Percentiles rank a stretch among this genome's conserved stretches.
Conservation (phyloP, 371 early-diverging fungal species). For the Cladochytrium tenue region DNA sequence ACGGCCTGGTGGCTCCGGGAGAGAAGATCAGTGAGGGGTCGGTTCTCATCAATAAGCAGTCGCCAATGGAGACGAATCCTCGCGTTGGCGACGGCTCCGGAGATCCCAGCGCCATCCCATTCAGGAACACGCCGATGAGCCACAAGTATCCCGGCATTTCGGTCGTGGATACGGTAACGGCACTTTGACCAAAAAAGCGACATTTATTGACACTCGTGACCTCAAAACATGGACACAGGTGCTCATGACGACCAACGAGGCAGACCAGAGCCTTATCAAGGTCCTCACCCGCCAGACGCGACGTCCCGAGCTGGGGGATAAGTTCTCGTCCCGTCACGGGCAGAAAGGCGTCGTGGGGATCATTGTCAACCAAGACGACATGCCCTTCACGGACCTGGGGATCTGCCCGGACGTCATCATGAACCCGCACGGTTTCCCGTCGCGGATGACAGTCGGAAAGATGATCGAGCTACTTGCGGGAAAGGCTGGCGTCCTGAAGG, state of each 20-base stretch:
- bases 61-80: slow-evolving; percentile 74
- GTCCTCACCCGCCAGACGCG: slow-evolving; percentile 95
- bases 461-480: slow-evolving; percentile 98
- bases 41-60: slow-evolving; percentile 82
- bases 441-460: slow-evolving; percentile 99
- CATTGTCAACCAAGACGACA: slow-evolving; percentile 95
- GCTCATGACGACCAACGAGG: slow-evolving; percentile 89
- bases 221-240: no score
- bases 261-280: slow-evolving; percentile 93
- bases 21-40: slow-evolving; percentile 74
- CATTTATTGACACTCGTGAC: no score
- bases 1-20: slow-evolving; percentile 91
- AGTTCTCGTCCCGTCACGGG: slow-evolving; percentile 99
- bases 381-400: slow-evolving; percentile 99
- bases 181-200: no score
- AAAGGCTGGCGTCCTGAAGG: slow-evolving; percentile 96
- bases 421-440: slow-evolving; percentile 99
- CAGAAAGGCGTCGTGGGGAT: slow-evolving; percentile 99
- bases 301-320: slow-evolving; percentile 98
- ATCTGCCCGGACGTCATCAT: slow-evolving; percentile 98
- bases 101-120: slow-evolving; percentile 50
- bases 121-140: slow-evolving; percentile 74
- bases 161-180: slow-evolving; percentile 76
- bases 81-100: slow-evolving; percentile 47
- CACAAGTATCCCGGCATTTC: slow-evolving; percentile 87